Conservation (phyloP, 306 rosid species). For the Sicyos baderoa region DNA sequence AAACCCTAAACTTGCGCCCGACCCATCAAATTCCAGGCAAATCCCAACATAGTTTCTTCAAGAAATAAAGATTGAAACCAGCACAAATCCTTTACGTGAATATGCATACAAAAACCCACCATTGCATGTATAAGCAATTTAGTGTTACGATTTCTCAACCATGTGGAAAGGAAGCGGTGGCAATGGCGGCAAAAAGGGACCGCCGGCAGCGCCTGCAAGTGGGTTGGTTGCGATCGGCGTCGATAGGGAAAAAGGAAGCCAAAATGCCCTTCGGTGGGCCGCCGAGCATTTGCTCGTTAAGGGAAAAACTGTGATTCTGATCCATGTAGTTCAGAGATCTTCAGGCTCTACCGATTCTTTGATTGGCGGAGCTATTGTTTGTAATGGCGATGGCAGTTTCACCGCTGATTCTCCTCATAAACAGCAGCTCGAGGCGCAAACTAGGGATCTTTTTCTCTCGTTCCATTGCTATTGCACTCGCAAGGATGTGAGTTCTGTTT, state of each 20-base stretch:
- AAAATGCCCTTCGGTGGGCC: slow-evolving; percentile 76
- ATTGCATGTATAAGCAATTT: background rate
- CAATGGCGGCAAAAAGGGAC: slow-evolving; percentile 26
- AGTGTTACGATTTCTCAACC: background rate
- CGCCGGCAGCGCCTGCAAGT: slow-evolving; percentile 47
- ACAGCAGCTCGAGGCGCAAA: slow-evolving; percentile 40
- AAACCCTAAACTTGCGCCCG: background rate
- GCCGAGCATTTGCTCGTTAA: slow-evolving; percentile 52
- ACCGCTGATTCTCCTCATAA: slow-evolving; percentile 37
- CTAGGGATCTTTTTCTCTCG: slow-evolving; percentile 54
- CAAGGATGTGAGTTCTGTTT: slow-evolving; percentile 52
- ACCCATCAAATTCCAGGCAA: background rate
- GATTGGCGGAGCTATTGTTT: slow-evolving; percentile 45
- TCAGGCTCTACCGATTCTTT: slow-evolving; percentile 23
- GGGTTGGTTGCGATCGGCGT: slow-evolving; percentile 74
- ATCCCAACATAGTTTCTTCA: background rate
- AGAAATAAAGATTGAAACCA: background rate
- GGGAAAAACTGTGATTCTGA: slow-evolving; percentile 62
- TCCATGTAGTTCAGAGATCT: slow-evolving; percentile 49
- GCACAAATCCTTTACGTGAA: background rate
- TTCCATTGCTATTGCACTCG: slow-evolving; percentile 95
- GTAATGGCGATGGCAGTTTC: slow-evolving; percentile 26
- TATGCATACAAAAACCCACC: background rate
- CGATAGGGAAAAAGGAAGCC: slow-evolving; percentile 80
- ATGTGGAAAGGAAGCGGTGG: slow-evolving; percentile 47